Conservation (phyloP, 441 rosid species). For the Macaranga tanarius region DNA sequence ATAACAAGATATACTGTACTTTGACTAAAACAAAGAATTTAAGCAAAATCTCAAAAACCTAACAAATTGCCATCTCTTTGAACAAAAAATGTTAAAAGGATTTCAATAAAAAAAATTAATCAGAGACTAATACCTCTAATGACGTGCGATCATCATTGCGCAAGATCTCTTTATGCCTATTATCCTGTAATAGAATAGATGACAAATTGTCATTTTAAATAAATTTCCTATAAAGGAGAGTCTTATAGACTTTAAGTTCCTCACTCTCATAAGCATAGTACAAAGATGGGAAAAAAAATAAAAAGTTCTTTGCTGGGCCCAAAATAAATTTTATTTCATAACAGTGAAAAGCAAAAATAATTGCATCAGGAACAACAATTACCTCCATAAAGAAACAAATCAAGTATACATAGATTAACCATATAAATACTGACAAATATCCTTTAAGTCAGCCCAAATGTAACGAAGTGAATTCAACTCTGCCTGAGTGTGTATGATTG, state of each 20-base stretch:
- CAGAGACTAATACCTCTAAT: slow-evolving; percentile 49
- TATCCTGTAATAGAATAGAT: slow-evolving; percentile 48
- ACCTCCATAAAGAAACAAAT: slow-evolving; percentile 9
- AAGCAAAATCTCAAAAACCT: neutral
- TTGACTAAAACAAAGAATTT: slow-evolving; percentile 5
- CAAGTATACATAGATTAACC: slow-evolving; percentile 3
- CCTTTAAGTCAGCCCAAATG: neutral
- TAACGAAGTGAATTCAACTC: neutral
- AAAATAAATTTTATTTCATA: neutral
- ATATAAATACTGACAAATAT: neutral
- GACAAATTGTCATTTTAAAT: neutral
- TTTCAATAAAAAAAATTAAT: neutral
- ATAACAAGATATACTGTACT: neutral
- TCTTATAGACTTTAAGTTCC: neutral
- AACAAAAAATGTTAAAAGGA: neutral
- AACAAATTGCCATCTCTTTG: neutral
- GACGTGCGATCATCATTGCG: slow-evolving; percentile 46
- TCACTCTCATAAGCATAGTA: neutral
- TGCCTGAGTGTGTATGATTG: neutral
- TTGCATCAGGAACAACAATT: neutral
- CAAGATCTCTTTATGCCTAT: slow-evolving; percentile 51
- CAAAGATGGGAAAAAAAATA: neutral
- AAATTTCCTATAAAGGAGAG: neutral
- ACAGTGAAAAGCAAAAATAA: neutral
- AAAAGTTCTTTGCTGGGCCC: neutral